Base-by-base conservation (phyloP, 139 green algal genomes). In the Chlamydomonas sphaeroides region DNA sequence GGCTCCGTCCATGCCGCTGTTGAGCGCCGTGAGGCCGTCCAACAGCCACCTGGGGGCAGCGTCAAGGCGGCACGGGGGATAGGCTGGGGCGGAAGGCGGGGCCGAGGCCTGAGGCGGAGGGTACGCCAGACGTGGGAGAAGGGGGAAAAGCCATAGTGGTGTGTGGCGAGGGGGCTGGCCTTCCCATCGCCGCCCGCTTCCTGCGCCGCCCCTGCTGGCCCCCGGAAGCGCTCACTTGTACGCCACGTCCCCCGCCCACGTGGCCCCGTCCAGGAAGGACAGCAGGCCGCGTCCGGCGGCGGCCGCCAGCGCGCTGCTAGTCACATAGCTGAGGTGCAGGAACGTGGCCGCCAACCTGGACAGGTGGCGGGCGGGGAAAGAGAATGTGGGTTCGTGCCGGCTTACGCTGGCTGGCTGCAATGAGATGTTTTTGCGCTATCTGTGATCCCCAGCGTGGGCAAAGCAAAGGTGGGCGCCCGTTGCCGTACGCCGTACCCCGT, bases 1-100 rank as follows among this genome's bases (percentile, higher is more conserved):
- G 61, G 74, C 62, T 49, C 18, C 35, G 69, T 86, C 80, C 80
- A 86, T 86, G 61, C 57, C 41, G 23, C 45, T 36, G 61, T 86
- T 86, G 32, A 79, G 15, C 14, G 20, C 35, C 10, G 51, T 20
- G 41, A 81, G 45, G 33, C 56, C 80, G 20, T 66, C 30, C 45
- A 86, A 70, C 28, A 79, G 74, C 35, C 56, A 66, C n/a, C 69
- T 68, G 68, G 2, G 56, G 35, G 30, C 8, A 30, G 56, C n/a
- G 32, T 30, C 35, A 39, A 66, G 5, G 23, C 11, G 45, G 8
- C 5, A 53, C 2, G 20, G 8, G 7, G 7, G 49, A 56, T 56
- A 56, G 28, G 10, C 42, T 77, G 42, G 21, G n/a, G n/a, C n/a
- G n/a, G n/a, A 7, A 28, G 41, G 26, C 39, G 56, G 53, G 42